Evolutionary conservation across 2,329 filamentous ascomycete species (phyloP), one percentile per base, ranked within the genome.

Genomic region (Penicillium sp.): DNA sequence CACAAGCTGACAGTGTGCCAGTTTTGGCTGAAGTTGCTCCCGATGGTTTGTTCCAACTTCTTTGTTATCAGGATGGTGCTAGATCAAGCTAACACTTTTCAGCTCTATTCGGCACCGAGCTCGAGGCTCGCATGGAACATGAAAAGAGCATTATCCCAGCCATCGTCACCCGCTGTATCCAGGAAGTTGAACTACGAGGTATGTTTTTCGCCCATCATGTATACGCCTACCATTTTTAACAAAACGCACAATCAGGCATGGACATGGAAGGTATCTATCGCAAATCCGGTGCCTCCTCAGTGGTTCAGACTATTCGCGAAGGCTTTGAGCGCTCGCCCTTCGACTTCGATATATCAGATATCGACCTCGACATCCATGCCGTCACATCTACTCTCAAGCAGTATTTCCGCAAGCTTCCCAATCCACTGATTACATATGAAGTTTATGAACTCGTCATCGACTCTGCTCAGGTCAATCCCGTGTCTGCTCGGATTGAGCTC

Each of bases 221-320:
- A 8, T 25, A 25, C 22, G 22, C 2, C 27, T 25, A 16, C 44
- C 3, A 18, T 36, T 40, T 38, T 57, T 62, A 54, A 64, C 22
- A 7, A 14, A n/a, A n/a, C n/a, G n/a, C 41, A 28, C 10, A 29
- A 36, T 22, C 49, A 79, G 77, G 78, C 38, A 95, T 99, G 89
- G 91, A 97, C 63, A 82, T 95, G 60, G 93, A 97, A 73, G 93
- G 93, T 55, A 95, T 99, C 61, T 99, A 99, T 74, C 85, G 93
- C 64, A 99, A 99, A 78, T 95, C 91, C 42, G 93, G 93, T 49
- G 93, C 91, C 58, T 90, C 87, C 62, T 89, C 88, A 8, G 89
- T 95, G 68, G 87, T 95, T 66, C 95, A 95, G 69, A 79, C 82
- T 63, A 88, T 99, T 60, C 89, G 92, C 64, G 88, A 91, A 58